These are phyloP conservation scores for Daedaleopsis nitida DNA, from an alignment of 768 basidiomycete genomes.

Conservation along the genomic window DNA sequence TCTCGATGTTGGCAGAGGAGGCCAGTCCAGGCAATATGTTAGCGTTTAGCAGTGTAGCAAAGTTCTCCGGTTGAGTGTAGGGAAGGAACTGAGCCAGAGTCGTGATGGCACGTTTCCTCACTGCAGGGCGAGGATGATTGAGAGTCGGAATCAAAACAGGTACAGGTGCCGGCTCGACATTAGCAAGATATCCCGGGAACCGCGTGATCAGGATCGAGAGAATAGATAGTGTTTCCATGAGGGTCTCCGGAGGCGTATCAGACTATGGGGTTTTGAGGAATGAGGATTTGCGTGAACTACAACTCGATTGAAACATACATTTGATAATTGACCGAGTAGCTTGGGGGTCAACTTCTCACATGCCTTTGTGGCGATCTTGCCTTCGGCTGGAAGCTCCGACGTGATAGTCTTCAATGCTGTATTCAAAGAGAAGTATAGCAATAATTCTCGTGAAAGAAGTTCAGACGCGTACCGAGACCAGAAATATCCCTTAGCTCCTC, in stretches of 20 bases:
- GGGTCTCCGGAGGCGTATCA: constrained; percentile 74
- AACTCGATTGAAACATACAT: constrained; percentile 45
- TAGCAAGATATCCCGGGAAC: constrained; percentile 70
- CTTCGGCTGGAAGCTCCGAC: constrained; percentile 81
- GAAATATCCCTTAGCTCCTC: constrained; percentile 96
- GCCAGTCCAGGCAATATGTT: constrained; percentile 63
- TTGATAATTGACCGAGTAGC: constrained; percentile 75
- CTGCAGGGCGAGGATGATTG: constrained; percentile 76
- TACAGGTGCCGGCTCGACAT: constrained; percentile 61
- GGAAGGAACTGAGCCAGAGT: constrained; percentile 85
- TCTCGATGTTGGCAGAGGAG: constrained; percentile 56
- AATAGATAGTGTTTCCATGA: constrained; percentile 82
- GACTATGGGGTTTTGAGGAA: constrained; percentile 39
- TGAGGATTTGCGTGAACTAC: background rate
- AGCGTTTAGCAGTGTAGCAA: constrained; percentile 57
- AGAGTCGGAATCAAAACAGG: constrained; percentile 70
- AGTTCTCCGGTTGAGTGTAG: constrained; percentile 63
- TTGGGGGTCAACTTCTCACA: constrained; percentile 86
- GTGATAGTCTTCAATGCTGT: constrained; percentile 94
- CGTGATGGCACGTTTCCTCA: constrained; percentile 90
- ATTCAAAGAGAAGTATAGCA: background rate
- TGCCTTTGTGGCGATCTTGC: constrained; percentile 75
- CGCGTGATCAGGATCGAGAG: constrained; percentile 87
- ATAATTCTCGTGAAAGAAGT: background rate
- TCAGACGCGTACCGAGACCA: constrained; percentile 66